Conservation (phyloP, 148 eudicot species). For the Rhododendron ferrugineum region DNA sequence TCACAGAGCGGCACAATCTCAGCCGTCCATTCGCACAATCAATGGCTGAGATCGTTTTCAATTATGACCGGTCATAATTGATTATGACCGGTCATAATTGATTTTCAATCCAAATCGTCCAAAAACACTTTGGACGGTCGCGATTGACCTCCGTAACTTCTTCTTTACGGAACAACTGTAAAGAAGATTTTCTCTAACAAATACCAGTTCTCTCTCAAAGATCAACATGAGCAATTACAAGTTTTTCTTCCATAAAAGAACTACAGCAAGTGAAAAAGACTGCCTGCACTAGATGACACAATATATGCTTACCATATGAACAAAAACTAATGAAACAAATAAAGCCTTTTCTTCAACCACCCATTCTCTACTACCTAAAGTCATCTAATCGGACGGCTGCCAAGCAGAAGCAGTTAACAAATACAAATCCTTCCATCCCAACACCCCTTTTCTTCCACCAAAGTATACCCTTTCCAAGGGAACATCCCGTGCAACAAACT, state of each 20-base stretch:
- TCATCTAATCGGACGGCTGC: conserved; percentile 33
- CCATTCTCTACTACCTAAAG: background rate
- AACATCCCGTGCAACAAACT: conserved; percentile 66
- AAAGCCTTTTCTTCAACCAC: background rate
- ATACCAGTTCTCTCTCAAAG: no score
- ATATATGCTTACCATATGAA: background rate
- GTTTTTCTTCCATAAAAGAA: background rate
- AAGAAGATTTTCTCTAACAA: no score
- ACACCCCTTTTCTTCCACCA: conserved; percentile 70
- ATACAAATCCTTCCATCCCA: conserved; percentile 81
- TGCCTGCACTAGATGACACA: background rate
- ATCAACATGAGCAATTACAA: no score
- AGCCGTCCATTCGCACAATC: no score
- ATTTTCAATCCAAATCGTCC: no score
- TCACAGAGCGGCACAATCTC: no score
- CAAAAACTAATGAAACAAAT: background rate
- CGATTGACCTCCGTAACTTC: no score
- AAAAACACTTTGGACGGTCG: no score
- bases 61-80: no score
- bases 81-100: no score
- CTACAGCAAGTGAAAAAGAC: background rate
- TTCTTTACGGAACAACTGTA: no score
- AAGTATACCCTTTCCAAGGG: conserved; percentile 66
- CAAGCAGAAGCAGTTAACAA: conserved; percentile 83
- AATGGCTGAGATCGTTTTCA: no score